Evolutionary conservation across 208 protist genomes (phyloP).

Genomic region (Naegleria lovaniensis): DNA sequence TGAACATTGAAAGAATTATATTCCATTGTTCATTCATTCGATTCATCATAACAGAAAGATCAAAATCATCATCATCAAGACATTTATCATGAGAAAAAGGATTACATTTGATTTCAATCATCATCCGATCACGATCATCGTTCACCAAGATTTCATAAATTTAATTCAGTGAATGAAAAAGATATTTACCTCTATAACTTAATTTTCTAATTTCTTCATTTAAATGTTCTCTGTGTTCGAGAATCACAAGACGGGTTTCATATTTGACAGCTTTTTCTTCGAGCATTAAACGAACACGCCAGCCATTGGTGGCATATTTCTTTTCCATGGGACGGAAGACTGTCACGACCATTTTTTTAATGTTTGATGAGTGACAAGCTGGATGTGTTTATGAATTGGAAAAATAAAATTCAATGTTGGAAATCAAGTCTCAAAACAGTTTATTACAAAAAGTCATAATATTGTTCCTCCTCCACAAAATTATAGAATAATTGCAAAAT

Average conservation of each 20-base stretch:
- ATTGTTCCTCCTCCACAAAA: background rate
- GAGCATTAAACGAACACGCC: background rate
- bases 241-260: background rate
- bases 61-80: background rate
- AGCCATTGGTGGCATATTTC: background rate
- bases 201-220: conserved; percentile 20
- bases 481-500: background rate
- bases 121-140: background rate
- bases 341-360: conserved; percentile 7
- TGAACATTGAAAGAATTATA: no score
- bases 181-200: background rate
- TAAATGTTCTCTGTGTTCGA: background rate
- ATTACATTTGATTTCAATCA: no score
- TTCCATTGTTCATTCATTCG: no score
- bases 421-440: no score
- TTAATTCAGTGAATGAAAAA: background rate
- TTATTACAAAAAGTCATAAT: background rate
- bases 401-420: no score
- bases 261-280: conserved; percentile 19
- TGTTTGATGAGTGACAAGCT: background rate
- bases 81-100: no score
- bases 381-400: background rate
- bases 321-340: conserved; percentile 14
- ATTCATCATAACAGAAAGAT: background rate
- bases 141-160: background rate